Evolutionary conservation across 345 rosid genomes (phyloP).

Genomic region (Combretum micranthum): DNA sequence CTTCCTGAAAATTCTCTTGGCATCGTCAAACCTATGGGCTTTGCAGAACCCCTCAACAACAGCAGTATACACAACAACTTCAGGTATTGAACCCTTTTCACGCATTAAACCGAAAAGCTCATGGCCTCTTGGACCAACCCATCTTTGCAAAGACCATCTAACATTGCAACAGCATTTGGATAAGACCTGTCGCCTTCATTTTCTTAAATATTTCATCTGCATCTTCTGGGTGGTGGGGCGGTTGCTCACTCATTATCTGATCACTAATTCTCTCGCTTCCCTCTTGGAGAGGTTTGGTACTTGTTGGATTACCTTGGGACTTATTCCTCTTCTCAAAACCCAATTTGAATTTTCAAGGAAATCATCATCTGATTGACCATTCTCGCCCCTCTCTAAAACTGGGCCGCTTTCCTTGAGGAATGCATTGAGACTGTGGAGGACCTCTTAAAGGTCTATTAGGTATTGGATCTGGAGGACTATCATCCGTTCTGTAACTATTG

Average conservation of each 20-base stretch:
- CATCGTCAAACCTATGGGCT: slow-evolving; percentile 72
- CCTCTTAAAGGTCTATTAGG: slow-evolving; percentile 57
- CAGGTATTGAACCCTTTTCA: slow-evolving; percentile 83
- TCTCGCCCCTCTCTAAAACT: slow-evolving; percentile 13
- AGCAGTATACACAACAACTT: slow-evolving; percentile 84
- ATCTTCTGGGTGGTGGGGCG: slow-evolving; percentile 28
- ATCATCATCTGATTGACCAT: slow-evolving; percentile 36
- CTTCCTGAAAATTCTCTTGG: slow-evolving; percentile 76
- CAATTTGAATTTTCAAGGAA: slow-evolving; percentile 64
- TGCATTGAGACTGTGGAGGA: slow-evolving; percentile 15
- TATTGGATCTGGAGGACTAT: slow-evolving; percentile 41
- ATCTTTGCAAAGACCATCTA: slow-evolving; percentile 92
- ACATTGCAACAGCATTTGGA: slow-evolving; percentile 94
- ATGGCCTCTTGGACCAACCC: slow-evolving; percentile 87
- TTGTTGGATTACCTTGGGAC: neutral
- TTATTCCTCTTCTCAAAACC: slow-evolving; percentile 28
- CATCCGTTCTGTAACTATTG: neutral
- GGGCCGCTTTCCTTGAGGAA: neutral
- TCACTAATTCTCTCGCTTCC: slow-evolving; percentile 13
- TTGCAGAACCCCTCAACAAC: slow-evolving; percentile 87
- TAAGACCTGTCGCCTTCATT: slow-evolving; percentile 89
- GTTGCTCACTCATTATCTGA: slow-evolving; percentile 4
- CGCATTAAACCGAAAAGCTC: slow-evolving; percentile 84
- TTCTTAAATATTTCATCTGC: slow-evolving; percentile 61
- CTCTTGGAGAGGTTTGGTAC: slow-evolving; percentile 9